Evolutionary conservation across 352 stramenopile species (phyloP), one percentile per base, ranked within the genome.

Genomic region (Phytophthora brassicae): DNA sequence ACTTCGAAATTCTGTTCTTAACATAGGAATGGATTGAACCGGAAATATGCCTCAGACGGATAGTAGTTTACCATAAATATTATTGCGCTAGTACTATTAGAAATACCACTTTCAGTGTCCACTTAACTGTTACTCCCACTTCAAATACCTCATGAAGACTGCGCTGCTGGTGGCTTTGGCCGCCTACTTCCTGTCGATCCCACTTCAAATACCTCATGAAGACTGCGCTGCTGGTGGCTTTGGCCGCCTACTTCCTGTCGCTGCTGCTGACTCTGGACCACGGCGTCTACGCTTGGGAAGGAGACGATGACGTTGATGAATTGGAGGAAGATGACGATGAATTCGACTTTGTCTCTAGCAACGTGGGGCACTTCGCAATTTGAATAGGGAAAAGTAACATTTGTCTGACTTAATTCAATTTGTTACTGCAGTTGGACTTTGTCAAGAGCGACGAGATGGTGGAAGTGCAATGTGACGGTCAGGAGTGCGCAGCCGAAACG

Each of bases 311-410:
- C 14, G 59, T 36, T 4, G 64, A 76, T 22, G 60, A 72, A 48
- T 55, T 67, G 36, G 63, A 79, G 31, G 67, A 72, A 46, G 50
- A 68, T 5, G 63, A 74, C 38, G 66, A 68, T 16, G 60, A 35
- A 8, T 76, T 76, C n/a, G 66, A 76, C 45, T 76, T 76, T 17
- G 39, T 76, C 17, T 68, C 59, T 4, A 72, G 47, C 64, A 68
- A 68, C 22, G 71, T 79, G 45, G 14, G 60, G 23, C 38, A 3
- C 35, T n/a, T 17, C 17, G 22, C 17, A 31, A 20, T 39, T 9
- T 46, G 39, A 60, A 50, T 13, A 45, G 13, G 3, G 16, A 23
- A 14, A 28, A 44, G 22, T 45, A 45, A n/a, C n/a, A n/a, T n/a
- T n/a, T n/a, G n/a, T n/a, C n/a, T n/a, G n/a, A n/a, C n/a, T n/a